These are phyloP conservation scores for Leccinum pachyderme DNA, from an alignment of 1,284 basidiomycete species.

Conservation along the genomic window DNA sequence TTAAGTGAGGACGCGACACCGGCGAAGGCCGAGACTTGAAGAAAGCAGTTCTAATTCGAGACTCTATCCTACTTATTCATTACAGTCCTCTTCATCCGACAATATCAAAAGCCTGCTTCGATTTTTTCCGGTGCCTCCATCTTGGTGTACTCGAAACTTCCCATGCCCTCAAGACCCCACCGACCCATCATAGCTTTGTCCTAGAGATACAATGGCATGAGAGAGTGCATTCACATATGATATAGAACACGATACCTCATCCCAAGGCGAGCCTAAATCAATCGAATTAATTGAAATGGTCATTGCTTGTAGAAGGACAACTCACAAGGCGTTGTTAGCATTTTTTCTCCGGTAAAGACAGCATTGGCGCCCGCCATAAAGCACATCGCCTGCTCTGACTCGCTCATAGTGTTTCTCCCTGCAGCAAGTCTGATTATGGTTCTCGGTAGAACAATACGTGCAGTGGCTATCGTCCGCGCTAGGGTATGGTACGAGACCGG, in stretches of 20 bases:
- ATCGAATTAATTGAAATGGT: slow-evolving; percentile 6
- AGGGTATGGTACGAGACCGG: slow-evolving; percentile 81
- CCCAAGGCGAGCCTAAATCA: slow-evolving; percentile 75
- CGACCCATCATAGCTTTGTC: slow-evolving; percentile 93
- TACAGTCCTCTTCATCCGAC: neutral
- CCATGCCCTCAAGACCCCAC: slow-evolving; percentile 93
- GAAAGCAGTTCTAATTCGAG: neutral
- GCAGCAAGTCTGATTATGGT: slow-evolving; percentile 97
- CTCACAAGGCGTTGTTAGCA: slow-evolving; percentile 95
- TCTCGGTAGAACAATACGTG: slow-evolving; percentile 86
- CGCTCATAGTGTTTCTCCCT: slow-evolving; percentile 86
- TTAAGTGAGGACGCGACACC: slow-evolving; percentile 7
- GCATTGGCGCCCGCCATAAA: slow-evolving; percentile 99
- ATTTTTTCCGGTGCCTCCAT: slow-evolving; percentile 6
- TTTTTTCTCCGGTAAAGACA: slow-evolving; percentile 95
- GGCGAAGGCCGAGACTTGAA: slow-evolving; percentile 23
- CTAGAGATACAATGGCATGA: slow-evolving; percentile 36
- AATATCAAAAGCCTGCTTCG: neutral
- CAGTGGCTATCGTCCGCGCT: slow-evolving; percentile 92
- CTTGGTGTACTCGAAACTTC: slow-evolving; percentile 72
- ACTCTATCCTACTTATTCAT: neutral
- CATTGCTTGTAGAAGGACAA: slow-evolving; percentile 20
- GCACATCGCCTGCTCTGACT: slow-evolving; percentile 95
- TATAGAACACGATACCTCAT: slow-evolving; percentile 51
- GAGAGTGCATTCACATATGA: slow-evolving; percentile 2